Percentiles rank a stretch among this genome's conserved stretches.
Conservation (phyloP, 2,329 filamentous ascomycete species). For the Cordyceps cateniannulata region DNA sequence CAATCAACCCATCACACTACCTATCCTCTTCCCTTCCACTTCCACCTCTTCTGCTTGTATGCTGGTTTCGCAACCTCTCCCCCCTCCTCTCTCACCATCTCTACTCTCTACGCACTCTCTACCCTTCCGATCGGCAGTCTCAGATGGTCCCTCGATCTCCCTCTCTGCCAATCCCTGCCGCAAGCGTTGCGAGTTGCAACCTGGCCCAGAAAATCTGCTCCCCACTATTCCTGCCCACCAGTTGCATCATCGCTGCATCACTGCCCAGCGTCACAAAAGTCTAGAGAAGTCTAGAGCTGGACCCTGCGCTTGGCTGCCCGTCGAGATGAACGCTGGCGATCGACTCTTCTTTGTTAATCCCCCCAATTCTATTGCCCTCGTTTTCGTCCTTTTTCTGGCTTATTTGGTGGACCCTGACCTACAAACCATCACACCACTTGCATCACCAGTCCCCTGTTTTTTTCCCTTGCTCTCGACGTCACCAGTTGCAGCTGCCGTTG, state of each 20-base stretch:
- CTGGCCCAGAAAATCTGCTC: not conserved
- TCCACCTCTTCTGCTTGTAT: not conserved
- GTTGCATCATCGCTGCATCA: slow-evolving; percentile 6
- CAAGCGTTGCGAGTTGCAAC: no score
- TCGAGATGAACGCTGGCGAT: not conserved
- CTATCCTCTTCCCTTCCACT: no score
- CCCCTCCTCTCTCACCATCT: not conserved
- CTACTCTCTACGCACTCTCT: slow-evolving; percentile 11
- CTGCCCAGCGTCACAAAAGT: not conserved
- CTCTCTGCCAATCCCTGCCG: not conserved
- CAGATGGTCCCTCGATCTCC: not conserved
- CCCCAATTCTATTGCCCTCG: not conserved
- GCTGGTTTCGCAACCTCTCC: not conserved
- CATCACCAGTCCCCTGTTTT: not conserved
- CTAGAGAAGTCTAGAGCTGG: not conserved
- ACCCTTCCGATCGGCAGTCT: not conserved
- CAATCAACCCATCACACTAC: no score
- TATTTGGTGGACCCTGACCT: not conserved
- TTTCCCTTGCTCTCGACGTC: not conserved
- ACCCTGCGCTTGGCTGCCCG: not conserved
- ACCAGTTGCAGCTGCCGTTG: not conserved
- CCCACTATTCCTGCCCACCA: not conserved
- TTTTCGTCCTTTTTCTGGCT: not conserved
- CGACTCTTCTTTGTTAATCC: not conserved
- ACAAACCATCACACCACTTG: not conserved